Evolutionary conservation across 768 basidiomycete species (phyloP).

Genomic region (Exidia glandulosa): DNA sequence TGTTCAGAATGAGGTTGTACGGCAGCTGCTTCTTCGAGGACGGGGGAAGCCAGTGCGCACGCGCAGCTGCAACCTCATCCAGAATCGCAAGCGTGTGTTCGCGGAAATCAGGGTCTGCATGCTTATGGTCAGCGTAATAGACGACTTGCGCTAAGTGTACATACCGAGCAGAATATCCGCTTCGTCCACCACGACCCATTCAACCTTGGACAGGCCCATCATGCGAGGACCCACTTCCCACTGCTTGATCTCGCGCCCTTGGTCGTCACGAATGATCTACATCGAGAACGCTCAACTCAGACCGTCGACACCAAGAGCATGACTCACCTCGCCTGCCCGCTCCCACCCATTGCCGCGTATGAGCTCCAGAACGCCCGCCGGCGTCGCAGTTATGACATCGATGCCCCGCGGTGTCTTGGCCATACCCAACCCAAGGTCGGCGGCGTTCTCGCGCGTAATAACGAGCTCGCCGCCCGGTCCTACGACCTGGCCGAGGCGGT

Average conservation of each 20-base stretch:
- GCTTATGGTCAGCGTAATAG: background rate
- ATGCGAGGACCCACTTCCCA: constrained; percentile 37
- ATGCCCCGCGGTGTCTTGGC: background rate
- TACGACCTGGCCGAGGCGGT: background rate
- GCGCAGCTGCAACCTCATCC: constrained; percentile 56
- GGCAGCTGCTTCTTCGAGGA: constrained; percentile 28
- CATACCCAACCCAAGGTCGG: background rate
- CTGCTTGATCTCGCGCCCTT: constrained; percentile 10
- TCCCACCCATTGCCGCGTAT: constrained; percentile 8
- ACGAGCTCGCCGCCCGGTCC: background rate
- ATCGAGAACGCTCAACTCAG: constrained; percentile 7
- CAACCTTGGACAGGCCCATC: constrained; percentile 56
- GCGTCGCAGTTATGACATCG: background rate
- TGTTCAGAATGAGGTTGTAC: constrained; percentile 71
- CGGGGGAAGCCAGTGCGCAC: constrained; percentile 33
- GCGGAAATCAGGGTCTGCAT: constrained; percentile 69
- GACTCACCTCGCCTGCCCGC: constrained; percentile 20
- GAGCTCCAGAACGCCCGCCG: background rate
- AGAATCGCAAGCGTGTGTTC: constrained; percentile 60
- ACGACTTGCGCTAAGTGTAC: constrained; percentile 10
- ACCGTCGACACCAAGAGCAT: constrained; percentile 6
- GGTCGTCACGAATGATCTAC: background rate
- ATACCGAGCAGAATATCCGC: constrained; percentile 83
- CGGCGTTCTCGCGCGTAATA: background rate
- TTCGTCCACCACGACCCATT: constrained; percentile 88